phyloP scores from a whole-genome alignment of 352 stramenopile genomes.

The Pythium apleroticum region DNA sequence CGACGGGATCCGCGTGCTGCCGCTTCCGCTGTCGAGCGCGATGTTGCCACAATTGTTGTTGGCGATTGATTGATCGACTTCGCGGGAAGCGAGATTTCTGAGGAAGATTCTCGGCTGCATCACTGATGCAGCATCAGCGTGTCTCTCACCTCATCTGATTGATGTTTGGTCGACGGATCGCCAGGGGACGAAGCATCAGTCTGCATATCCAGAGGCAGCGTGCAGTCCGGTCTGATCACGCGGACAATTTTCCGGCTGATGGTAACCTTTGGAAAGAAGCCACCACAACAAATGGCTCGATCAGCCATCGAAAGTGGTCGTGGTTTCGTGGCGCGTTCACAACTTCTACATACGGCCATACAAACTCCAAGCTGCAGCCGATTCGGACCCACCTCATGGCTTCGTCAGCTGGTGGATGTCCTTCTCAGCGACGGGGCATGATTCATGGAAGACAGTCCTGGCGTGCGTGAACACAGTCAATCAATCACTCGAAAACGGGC shows the following conservation, averaged over 20 bases:
- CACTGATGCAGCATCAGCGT: no score
- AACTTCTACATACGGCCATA: background rate
- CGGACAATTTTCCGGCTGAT: background rate
- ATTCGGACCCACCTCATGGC: background rate
- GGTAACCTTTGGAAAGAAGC: background rate
- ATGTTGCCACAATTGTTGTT: no score
- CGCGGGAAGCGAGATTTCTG: no score
- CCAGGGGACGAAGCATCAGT: background rate
- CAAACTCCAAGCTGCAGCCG: background rate
- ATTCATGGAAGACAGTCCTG: background rate
- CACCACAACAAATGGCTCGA: background rate
- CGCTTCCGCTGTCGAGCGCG: no score
- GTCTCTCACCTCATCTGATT: background rate
- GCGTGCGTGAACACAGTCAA: background rate
- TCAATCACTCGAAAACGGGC: background rate
- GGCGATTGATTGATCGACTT: no score
- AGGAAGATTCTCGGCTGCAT: background rate
- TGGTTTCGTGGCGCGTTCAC: background rate
- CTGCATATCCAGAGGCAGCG: background rate
- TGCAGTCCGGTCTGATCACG: background rate
- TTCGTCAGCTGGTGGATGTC: background rate
- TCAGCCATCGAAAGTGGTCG: background rate
- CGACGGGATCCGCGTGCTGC: no score
- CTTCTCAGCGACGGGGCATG: background rate
- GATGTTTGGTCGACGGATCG: background rate